Evolutionary conservation across 305 asterid species (phyloP).

Genomic region (Solanum chacoense): DNA sequence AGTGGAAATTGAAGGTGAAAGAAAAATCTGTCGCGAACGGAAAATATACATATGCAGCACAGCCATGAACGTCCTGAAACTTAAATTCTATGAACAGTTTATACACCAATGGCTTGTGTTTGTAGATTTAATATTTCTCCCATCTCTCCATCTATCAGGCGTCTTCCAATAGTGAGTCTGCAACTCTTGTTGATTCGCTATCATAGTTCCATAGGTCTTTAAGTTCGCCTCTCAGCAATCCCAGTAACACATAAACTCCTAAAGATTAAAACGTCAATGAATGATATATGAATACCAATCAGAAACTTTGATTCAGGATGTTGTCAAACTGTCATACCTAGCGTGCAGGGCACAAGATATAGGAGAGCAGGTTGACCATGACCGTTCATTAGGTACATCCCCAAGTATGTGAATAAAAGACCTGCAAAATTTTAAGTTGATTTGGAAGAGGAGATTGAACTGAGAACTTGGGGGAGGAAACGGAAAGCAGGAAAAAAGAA

Average conservation of each 20-base stretch:
- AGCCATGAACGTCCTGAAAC: neutral
- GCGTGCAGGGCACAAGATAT: slow-evolving; percentile 90
- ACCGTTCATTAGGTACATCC: slow-evolving; percentile 82
- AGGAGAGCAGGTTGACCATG: slow-evolving; percentile 97
- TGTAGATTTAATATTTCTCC: neutral
- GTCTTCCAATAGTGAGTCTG: neutral
- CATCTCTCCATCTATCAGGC: neutral
- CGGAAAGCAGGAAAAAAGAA: neutral
- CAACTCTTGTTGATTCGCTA: slow-evolving; percentile 13
- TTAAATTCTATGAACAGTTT: neutral
- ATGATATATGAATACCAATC: neutral
- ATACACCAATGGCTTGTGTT: neutral
- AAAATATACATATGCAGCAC: neutral
- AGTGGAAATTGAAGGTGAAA: neutral
- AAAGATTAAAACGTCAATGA: slow-evolving; percentile 8
- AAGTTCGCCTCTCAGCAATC: slow-evolving; percentile 62
- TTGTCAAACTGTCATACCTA: slow-evolving; percentile 38
- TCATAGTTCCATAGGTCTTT: slow-evolving; percentile 64
- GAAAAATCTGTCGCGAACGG: neutral
- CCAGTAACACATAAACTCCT: slow-evolving; percentile 71
- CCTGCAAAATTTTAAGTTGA: slow-evolving; percentile 44
- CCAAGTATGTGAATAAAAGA: slow-evolving; percentile 57
- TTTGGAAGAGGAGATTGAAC: neutral
- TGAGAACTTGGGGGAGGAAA: neutral
- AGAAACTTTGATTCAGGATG: neutral